Evolutionary conservation across 2,329 filamentous ascomycete species (phyloP), one percentile per base, ranked within the genome.

Genomic region (Colletotrichum sidae): DNA sequence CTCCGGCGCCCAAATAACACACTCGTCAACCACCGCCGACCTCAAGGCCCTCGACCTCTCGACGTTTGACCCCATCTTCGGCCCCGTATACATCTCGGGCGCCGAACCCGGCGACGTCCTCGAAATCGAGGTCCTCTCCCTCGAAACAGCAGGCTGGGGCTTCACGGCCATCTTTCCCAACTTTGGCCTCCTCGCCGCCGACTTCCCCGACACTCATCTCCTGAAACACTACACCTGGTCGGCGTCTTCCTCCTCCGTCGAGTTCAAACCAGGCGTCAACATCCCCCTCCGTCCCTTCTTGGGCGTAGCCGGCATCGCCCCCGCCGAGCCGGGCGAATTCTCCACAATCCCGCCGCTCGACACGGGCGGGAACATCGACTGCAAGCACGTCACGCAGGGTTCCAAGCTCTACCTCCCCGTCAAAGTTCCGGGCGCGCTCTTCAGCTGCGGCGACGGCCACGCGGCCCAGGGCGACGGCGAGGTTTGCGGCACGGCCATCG

Each of bases 311-410:
- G 84, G 84, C 38, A 74, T 86, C 6, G 83, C 84, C 0, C 83
- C 80, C 0, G 79, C 76, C 9, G 75, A 72, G 10, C 74, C 77
- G 25, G 81, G 79, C 34, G 79, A 83, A 50, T 79, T 83, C 55
- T 77, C 77, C 34, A 85, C 81, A 4, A 82, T 86, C 15, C 84
- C 83, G 33, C 84, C 84, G 1, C 81, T 81, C 53, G 76, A 80
- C 34, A 82, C 79, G 4, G 84, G 84, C 52, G 84, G 84, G n/a
- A 87, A 86, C 69, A 78, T 87, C 52, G 84, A 87, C 71, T 85
- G 83, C 67, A 81, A 80, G 46, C 79, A 85, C 67, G 70, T 86
- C 38, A 81, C 78, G 6, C 73, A 76, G 3, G 84, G 84, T 0
- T 77, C 81, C 0, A 78, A 74, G 6, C 74, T 86, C 17, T 85